Conservation (phyloP, 768 basidiomycete genomes). For the Pulveroboletus ravenelii region DNA sequence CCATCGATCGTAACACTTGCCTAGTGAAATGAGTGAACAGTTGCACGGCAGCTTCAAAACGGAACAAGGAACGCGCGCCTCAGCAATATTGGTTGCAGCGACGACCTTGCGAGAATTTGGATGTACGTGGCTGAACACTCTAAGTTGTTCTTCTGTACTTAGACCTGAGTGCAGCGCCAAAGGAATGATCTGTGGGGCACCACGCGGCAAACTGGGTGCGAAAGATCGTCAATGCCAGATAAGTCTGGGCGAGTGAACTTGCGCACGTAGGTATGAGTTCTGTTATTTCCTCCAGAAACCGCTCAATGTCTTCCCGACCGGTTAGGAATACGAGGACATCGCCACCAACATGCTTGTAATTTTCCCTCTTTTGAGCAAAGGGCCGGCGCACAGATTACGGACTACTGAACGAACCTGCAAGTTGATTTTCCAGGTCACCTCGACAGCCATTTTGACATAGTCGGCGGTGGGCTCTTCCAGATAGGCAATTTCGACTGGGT, state of each 20-base stretch:
- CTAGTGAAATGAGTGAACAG: slow-evolving; percentile 32
- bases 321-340: slow-evolving; percentile 94
- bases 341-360: slow-evolving; percentile 64
- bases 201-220: slow-evolving; percentile 44
- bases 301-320: slow-evolving; percentile 94
- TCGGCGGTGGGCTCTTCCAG: slow-evolving; percentile 71
- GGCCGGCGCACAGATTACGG: background rate
- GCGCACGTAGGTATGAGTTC: slow-evolving; percentile 71
- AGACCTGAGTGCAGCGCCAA: slow-evolving; percentile 88
- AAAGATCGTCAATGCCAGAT: background rate
- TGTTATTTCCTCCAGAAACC: slow-evolving; percentile 72
- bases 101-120: slow-evolving; percentile 82
- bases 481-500: slow-evolving; percentile 92
- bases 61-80: slow-evolving; percentile 43
- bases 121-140: slow-evolving; percentile 76
- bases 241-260: background rate
- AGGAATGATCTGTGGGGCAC: slow-evolving; percentile 53
- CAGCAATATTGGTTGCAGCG: slow-evolving; percentile 93
- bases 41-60: background rate
- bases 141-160: slow-evolving; percentile 80
- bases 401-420: slow-evolving; percentile 49
- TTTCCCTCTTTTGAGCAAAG: background rate
- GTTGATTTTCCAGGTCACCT: slow-evolving; percentile 80
- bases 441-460: slow-evolving; percentile 77
- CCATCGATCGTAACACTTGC: slow-evolving; percentile 97